Base-by-base conservation (phyloP, 768 basidiomycete genomes). In the Podaxis sp. region DNA sequence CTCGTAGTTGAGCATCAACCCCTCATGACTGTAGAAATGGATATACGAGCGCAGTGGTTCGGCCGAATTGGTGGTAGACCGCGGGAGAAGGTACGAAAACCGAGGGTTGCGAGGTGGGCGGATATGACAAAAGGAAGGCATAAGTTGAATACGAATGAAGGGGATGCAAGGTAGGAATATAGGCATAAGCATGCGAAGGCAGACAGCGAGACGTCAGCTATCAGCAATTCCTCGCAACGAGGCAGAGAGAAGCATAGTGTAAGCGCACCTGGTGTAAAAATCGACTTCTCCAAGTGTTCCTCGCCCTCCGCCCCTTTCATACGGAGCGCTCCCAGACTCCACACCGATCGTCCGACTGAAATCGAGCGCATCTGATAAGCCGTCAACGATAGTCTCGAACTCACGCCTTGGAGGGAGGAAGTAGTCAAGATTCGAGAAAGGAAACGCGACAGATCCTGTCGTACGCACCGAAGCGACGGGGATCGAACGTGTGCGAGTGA, bases 401-500 rank as follows among this genome's bases (percentile, higher is more conserved):
- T 96, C 92, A 54, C 76, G 78, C 49, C 92, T 93, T 65, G 1
- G 30, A 8, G 24, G 7, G 53, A 64, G 46, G 56, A 56, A 46
- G 53, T 24, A n/a, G 22, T 28, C 22, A 36, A 52, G 28, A 26
- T 26, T 38, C n/a, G 22, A 38, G 48, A 42, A 51, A 62, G 15
- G 56, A 30, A 53, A 51, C 54, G 54, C 17, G 38, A 60, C 26
- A 39, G 53, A 65, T 40, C 52, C 19, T 28, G 22, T 48, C 36
- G 39, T n/a, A 75, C 83, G 48, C 58, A 91, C 90, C 84, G 79
- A 44, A 97, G 80, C 12, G 88, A 82, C 0, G 87, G 85, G 0
- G 91, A 93, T 48, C 95, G 88, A 46, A 99, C 97, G 74, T 99
- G 96, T 5, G 83, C 82, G 66, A 99, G 83, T 0, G 93, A 95